These are phyloP conservation scores for Neurospora sp. DNA, from an alignment of 495 filamentous ascomycete species.

Conservation along the genomic window DNA sequence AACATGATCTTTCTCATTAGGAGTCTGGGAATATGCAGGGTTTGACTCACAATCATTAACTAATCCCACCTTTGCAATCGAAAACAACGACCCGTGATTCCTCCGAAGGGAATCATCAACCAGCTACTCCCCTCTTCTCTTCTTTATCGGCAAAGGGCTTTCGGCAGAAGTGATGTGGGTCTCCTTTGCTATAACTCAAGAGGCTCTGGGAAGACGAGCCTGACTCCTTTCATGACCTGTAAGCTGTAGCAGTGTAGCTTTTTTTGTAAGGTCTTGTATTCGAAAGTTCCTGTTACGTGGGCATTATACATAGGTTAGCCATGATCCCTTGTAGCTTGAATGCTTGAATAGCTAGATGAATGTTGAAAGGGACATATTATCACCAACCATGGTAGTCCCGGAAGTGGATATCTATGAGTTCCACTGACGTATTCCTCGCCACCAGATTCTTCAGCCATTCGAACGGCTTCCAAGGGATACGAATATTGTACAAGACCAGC, in stretches of 20 bases:
- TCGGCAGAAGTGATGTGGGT: no score
- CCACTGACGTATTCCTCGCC: not conserved
- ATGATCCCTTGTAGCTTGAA: no score
- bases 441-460: not conserved
- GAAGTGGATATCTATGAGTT: not conserved
- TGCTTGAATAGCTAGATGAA: no score
- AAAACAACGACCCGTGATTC: not conserved
- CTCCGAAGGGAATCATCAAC: not conserved
- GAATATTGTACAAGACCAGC: accelerated
- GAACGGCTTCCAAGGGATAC: not conserved
- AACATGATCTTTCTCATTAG: not conserved
- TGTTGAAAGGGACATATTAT: no score
- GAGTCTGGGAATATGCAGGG: not conserved
- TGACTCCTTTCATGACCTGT: not conserved
- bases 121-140: not conserved
- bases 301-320: no score
- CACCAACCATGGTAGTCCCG: no score
- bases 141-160: not conserved
- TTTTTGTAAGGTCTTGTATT: no score
- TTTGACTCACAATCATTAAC: not conserved
- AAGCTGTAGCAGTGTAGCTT: no score
- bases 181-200: no score
- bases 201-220: not conserved
- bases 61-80: not conserved
- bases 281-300: no score